Base-by-base conservation (phyloP, 2,329 filamentous ascomycete species). In the Colletotrichum sublineola region DNA sequence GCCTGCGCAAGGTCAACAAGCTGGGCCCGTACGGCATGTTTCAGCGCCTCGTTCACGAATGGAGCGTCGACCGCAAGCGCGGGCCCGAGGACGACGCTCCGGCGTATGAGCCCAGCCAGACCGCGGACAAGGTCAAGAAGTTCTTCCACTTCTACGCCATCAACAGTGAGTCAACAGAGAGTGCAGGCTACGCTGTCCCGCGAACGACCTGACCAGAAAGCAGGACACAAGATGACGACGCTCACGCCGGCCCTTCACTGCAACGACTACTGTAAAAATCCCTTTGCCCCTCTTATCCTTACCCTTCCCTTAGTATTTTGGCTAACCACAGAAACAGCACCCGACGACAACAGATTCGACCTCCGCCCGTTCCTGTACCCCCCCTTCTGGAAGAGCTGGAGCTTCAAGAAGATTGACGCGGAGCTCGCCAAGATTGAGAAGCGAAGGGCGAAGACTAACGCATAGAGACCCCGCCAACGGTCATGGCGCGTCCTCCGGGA, bases 61-160 rank as follows among this genome's bases (percentile, higher is more conserved):
- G 90, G 78, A 78, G 81, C 18, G 77, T 78, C 36, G 78, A 80
- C 62, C 77, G 81, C 20, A 74, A 74, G 62, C 74, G 73, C 12
- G 74, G 64, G 0, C 75, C 75, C 4, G 80, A 75, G 11, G 82
- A 78, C 60, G 74, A 78, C 2, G 75, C 76, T 0, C 80, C 80
- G 0, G 73, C 71, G 53, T 80, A 80, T 24, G 79, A 77, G 8
- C 84, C 84, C 0, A 77, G 76, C 9, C 78, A 86, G 76, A 84
- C 88, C 74, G 82, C 85, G 53, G 60, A 75, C 14, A 75, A 82
- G 71, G 80, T 82, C 68, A 82, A 81, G 74, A 79, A 80, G 31
- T 88, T 88, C 78, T 86, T 83, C 77, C 82, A 81, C 74, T 89
- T 86, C 77, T 91, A 92, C 77, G 84, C 86, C 0, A 89, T 91